A percentile compares a stretch with the other conserved stretches of the same genome.
phyloP scores from a whole-genome alignment of 1,139 yeast genomes.

The Nadsonia commutata region DNA sequence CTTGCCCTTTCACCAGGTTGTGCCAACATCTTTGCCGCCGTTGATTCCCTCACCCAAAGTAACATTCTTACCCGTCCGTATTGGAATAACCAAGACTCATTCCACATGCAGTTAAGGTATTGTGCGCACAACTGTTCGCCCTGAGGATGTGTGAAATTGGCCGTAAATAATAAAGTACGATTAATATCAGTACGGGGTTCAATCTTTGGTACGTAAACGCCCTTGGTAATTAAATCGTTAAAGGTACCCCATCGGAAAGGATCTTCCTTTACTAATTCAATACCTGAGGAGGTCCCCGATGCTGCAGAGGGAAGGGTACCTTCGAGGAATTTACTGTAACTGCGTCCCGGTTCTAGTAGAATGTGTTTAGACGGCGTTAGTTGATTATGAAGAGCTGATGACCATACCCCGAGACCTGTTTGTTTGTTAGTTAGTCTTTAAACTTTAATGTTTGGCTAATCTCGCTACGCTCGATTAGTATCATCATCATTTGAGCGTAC shows the following conservation, averaged over 20 bases:
- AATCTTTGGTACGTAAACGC: slow-evolving; percentile 27
- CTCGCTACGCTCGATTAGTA: too few species aligned
- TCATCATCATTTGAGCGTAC: too few species aligned
- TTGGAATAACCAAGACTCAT: slow-evolving; percentile 60
- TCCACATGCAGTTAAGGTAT: slow-evolving; percentile 55
- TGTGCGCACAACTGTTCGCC: slow-evolving; percentile 67
- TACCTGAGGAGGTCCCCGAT: not conserved
- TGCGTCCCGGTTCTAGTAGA: not conserved
- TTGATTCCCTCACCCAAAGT: slow-evolving; percentile 40
- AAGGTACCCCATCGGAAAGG: slow-evolving; percentile 61
- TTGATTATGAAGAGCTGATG: not conserved
- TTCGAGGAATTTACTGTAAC: not conserved
- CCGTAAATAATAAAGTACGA: slow-evolving; percentile 47
- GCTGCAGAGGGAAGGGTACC: not conserved
- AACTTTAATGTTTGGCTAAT: too few species aligned
- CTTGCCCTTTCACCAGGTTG: slow-evolving; percentile 33
- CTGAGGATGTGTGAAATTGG: slow-evolving; percentile 41
- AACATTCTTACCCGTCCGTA: slow-evolving; percentile 65
- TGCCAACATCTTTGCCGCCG: slow-evolving; percentile 50
- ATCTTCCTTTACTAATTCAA: slow-evolving; percentile 19
- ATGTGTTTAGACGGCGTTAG: not conserved
- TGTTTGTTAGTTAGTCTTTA: too few species aligned
- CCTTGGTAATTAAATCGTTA: slow-evolving; percentile 28
- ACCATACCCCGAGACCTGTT: not conserved
- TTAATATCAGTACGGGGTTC: slow-evolving; percentile 35